Percentiles rank a stretch among this genome's conserved stretches.
These are phyloP conservation scores for Hygrophila difformis DNA, from an alignment of 257 asterid species.

Conservation along the genomic window DNA sequence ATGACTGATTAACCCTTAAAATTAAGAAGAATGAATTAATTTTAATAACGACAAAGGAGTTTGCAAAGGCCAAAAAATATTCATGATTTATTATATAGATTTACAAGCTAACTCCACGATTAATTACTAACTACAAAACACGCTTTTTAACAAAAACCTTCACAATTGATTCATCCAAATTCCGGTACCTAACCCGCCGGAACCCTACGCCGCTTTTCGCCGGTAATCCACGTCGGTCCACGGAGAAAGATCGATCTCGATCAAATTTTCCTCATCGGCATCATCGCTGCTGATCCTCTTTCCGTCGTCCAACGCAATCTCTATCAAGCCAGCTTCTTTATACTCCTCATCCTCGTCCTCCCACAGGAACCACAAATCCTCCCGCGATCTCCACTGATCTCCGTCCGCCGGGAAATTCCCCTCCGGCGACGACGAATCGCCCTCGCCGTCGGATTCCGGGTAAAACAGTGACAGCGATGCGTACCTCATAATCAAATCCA, in stretches of 20 bases:
- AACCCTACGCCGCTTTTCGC: too few species aligned
- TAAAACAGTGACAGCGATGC: conserved; percentile 63
- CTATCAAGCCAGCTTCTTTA: conserved; percentile 68
- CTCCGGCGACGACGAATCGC: conserved; percentile 57
- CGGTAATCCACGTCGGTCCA: conserved; percentile 5
- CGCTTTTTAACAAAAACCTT: too few species aligned
- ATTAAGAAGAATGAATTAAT: too few species aligned
- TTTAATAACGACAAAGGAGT: too few species aligned
- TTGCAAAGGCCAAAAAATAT: too few species aligned
- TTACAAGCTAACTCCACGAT: too few species aligned
- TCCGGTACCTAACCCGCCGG: too few species aligned
- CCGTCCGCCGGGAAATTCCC: conserved; percentile 30
- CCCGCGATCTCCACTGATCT: conserved; percentile 45
- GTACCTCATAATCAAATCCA: conserved; percentile 35
- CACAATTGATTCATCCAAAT: too few species aligned
- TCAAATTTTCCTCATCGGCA: conserved; percentile 67
- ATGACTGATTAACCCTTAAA: too few species aligned
- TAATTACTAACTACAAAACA: too few species aligned
- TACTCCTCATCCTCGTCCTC: conserved; percentile 62
- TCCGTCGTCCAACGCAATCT: conserved; percentile 52
- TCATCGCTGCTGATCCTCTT: conserved; percentile 25
- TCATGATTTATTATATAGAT: too few species aligned
- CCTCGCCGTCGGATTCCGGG: conserved; percentile 77
- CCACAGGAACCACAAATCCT: conserved; percentile 37
- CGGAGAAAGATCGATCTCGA: conserved; percentile 66